Conservation (phyloP, 768 basidiomycete genomes). For the Phaeotremella skinneri region DNA sequence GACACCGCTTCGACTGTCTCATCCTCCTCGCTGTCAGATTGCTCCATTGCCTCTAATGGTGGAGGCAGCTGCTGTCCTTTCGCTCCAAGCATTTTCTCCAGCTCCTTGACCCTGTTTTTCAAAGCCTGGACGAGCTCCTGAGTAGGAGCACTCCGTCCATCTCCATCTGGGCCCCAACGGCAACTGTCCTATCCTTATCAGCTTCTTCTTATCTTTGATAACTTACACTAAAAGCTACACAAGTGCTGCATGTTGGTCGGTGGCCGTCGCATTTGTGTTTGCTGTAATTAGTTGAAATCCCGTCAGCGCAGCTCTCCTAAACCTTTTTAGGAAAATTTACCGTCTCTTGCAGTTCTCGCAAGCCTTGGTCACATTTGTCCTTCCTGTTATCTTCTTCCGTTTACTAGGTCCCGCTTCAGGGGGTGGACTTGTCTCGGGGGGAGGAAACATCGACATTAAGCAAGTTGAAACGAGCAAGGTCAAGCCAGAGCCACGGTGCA, state of each 20-base stretch:
- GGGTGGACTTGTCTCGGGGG: background rate
- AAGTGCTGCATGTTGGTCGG: slow-evolving; percentile 41
- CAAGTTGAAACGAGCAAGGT: no score
- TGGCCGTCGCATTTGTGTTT: slow-evolving; percentile 44
- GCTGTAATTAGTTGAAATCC: slow-evolving; percentile 10
- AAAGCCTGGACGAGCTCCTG: slow-evolving; percentile 43
- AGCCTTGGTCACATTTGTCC: slow-evolving; percentile 10
- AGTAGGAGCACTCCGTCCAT: slow-evolving; percentile 44
- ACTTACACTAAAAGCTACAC: slow-evolving; percentile 42
- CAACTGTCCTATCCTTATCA: slow-evolving; percentile 37
- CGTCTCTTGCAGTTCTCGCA: slow-evolving; percentile 9
- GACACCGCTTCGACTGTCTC: slow-evolving; percentile 11
- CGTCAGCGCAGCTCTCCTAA: background rate
- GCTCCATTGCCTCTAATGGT: slow-evolving; percentile 18
- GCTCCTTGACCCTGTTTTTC: slow-evolving; percentile 32
- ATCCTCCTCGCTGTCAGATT: background rate
- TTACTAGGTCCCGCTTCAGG: slow-evolving; percentile 1
- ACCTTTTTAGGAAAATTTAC: background rate
- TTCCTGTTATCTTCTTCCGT: background rate
- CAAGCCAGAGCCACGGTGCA: no score
- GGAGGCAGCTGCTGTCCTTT: slow-evolving; percentile 14
- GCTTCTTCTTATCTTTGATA: background rate
- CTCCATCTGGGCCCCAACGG: slow-evolving; percentile 37
- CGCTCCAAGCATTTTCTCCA: slow-evolving; percentile 35
- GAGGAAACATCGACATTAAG: background rate